Evolutionary conservation across 208 protist species (phyloP).

Genomic region (Tritrichomonas musculus): DNA sequence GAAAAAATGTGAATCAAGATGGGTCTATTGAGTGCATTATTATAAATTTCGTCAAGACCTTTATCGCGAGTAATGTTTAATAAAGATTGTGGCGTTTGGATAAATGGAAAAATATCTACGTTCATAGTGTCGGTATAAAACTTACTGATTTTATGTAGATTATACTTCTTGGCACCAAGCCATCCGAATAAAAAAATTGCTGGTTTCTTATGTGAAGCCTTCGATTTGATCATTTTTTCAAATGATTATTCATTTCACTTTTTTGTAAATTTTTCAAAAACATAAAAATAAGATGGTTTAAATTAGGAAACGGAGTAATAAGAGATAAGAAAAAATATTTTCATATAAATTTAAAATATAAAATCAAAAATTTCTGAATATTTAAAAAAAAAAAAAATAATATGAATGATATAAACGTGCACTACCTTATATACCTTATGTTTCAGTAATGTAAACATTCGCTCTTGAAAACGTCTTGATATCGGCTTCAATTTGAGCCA

Average conservation of each 20-base stretch:
- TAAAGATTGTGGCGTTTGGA: background rate
- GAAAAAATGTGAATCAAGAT: background rate
- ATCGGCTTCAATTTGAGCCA: background rate
- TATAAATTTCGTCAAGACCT: background rate
- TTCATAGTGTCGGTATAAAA: background rate
- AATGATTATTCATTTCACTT: too few relatives aligned
- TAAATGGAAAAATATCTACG: background rate
- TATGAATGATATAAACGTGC: too few relatives aligned
- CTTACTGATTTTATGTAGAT: background rate
- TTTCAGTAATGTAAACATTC: conserved; percentile 21
- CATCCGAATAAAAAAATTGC: background rate
- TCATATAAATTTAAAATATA: too few relatives aligned
- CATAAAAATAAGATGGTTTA: too few relatives aligned
- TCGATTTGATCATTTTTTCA: too few relatives aligned
- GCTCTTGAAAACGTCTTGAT: background rate
- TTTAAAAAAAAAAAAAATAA: too few relatives aligned
- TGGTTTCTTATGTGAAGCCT: background rate
- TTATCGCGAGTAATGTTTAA: background rate
- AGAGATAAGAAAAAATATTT: too few relatives aligned
- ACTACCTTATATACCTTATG: too few relatives aligned
- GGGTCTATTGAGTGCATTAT: background rate
- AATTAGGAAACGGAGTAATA: too few relatives aligned
- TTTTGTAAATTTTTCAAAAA: too few relatives aligned
- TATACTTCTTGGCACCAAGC: background rate
- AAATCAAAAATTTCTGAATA: too few relatives aligned